Evolutionary conservation across 805 yeast genomes (phyloP).

Genomic region (Kodamaea leandrae): DNA sequence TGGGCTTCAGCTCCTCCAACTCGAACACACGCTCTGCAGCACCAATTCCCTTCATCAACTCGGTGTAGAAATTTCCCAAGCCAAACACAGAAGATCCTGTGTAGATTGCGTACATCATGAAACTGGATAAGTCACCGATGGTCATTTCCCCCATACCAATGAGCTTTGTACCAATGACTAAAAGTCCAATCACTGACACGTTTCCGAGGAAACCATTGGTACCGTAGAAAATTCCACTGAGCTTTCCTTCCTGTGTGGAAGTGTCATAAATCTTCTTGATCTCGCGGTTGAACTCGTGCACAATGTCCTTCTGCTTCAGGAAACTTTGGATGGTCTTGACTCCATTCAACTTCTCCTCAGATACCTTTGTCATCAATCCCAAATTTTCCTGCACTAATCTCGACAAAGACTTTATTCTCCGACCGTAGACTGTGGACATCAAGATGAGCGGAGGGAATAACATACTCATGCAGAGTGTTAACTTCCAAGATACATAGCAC

Average conservation of each 20-base stretch:
- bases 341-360: conserved; percentile 87
- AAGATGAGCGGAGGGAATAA: conserved; percentile 80
- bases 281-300: conserved; percentile 69
- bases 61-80: conserved; percentile 85
- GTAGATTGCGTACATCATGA: conserved; percentile 92
- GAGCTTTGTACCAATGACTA: conserved; percentile 79
- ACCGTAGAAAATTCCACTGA: conserved; percentile 74
- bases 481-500: conserved; percentile 78
- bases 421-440: conserved; percentile 81
- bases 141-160: conserved; percentile 73
- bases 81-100: conserved; percentile 94
- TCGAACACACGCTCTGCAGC: conserved; percentile 93
- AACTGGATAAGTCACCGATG: conserved; percentile 86
- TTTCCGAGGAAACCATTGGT: conserved; percentile 85
- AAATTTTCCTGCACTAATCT: conserved; percentile 77
- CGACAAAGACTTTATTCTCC: conserved; percentile 69
- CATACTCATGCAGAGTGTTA: conserved; percentile 77
- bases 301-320: conserved; percentile 78
- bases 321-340: conserved; percentile 86
- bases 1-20: conserved; percentile 72
- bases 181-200: conserved; percentile 68
- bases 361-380: conserved; percentile 82
- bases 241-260: conserved; percentile 76
- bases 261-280: conserved; percentile 62
- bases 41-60: conserved; percentile 95